A percentile compares a stretch with the other conserved stretches of the same genome.
These are phyloP conservation scores for Periconia sp. DNA, from an alignment of 2,329 filamentous ascomycete species.

Conservation along the genomic window DNA sequence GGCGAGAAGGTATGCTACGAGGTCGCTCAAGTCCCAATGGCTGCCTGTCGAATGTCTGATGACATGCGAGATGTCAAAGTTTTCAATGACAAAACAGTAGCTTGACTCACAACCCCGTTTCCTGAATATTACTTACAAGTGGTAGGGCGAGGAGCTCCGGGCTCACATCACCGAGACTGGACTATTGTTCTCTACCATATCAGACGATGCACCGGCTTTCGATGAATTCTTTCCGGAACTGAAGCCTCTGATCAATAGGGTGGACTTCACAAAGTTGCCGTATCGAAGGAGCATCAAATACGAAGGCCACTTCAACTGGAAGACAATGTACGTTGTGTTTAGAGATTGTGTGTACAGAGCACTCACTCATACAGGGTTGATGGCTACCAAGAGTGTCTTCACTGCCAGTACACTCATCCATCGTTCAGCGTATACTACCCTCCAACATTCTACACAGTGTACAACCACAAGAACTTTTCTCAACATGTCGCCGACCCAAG, in stretches of 20 bases:
- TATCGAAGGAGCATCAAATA: slow-evolving; percentile 62
- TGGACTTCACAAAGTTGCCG: slow-evolving; percentile 62
- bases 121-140: too few relatives aligned
- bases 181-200: slow-evolving; percentile 60
- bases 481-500: slow-evolving; percentile 62
- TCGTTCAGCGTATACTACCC: slow-evolving; percentile 62
- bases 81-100: slow-evolving; percentile 40
- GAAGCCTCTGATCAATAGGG: slow-evolving; percentile 54
- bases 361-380: slow-evolving; percentile 53
- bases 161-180: slow-evolving; percentile 58
- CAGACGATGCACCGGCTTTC: slow-evolving; percentile 55
- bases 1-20: slow-evolving; percentile 56
- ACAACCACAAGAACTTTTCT: slow-evolving; percentile 62
- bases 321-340: slow-evolving; percentile 55
- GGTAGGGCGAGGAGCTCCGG: slow-evolving; percentile 40
- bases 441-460: slow-evolving; percentile 61
- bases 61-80: slow-evolving; percentile 49
- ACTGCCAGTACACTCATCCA: slow-evolving; percentile 65
- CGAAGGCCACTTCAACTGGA: slow-evolving; percentile 64
- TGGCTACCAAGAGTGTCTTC: slow-evolving; percentile 64
- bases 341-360: not conserved
- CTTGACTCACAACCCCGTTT: too few relatives aligned
- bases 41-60: slow-evolving; percentile 45
- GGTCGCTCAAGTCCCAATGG: slow-evolving; percentile 55
- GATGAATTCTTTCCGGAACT: slow-evolving; percentile 61